phyloP scores from a whole-genome alignment of 768 basidiomycete genomes.

The Termitomyces sp. region DNA sequence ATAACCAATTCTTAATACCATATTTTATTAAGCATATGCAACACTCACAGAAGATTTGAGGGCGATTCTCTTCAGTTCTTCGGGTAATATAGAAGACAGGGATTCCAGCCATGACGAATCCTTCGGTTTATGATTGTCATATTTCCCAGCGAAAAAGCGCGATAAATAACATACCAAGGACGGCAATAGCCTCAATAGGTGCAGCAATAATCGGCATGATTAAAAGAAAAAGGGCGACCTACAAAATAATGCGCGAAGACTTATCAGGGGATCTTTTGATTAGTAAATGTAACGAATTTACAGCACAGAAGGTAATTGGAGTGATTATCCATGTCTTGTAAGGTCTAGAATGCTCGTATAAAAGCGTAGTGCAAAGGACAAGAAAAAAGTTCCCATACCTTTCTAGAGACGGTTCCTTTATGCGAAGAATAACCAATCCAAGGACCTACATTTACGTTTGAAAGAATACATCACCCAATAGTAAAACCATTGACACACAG shows the following conservation, averaged over 20 bases:
- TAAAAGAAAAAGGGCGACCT: conserved; percentile 87
- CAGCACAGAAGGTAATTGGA: conserved; percentile 84
- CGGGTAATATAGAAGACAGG: conserved; percentile 82
- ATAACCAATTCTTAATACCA: background rate
- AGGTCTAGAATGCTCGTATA: conserved; percentile 48
- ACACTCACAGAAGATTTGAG: conserved; percentile 36
- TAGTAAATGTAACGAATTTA: conserved; percentile 29
- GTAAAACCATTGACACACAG: conserved; percentile 39
- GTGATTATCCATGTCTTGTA: conserved; percentile 92
- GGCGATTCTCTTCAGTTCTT: conserved; percentile 35
- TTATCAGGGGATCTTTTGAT: background rate
- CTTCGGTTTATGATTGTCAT: conserved; percentile 26
- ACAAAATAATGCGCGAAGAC: conserved; percentile 7
- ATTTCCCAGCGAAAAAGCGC: background rate
- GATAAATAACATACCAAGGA: conserved; percentile 54
- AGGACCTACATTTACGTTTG: conserved; percentile 50
- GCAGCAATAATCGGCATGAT: conserved; percentile 95
- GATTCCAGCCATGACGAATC: conserved; percentile 72
- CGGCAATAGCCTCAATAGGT: conserved; percentile 81
- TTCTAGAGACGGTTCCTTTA: conserved; percentile 87
- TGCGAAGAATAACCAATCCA: conserved; percentile 79
- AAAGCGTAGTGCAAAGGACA: background rate
- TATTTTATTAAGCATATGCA: background rate
- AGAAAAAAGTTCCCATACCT: conserved; percentile 29
- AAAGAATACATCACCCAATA: background rate